Conservation (phyloP, 805 yeast species). For the Candida ulmi region DNA sequence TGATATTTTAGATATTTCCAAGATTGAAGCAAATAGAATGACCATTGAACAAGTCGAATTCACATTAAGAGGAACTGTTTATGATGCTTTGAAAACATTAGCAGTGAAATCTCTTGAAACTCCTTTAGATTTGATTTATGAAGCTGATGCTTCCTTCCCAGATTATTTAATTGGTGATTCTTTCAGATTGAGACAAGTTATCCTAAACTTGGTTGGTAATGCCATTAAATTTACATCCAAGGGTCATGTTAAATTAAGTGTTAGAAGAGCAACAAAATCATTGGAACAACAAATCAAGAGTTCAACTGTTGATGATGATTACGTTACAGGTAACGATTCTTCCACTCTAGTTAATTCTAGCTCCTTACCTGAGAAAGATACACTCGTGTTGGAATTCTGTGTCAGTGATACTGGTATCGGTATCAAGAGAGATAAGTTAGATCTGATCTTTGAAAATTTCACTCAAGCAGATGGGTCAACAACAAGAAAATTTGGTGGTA, state of each 20-base stretch:
- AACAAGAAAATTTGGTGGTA: slow-evolving; percentile 89
- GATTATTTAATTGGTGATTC: slow-evolving; percentile 86
- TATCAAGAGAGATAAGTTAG: slow-evolving; percentile 78
- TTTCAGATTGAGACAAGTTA: slow-evolving; percentile 81
- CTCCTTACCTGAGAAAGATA: slow-evolving; percentile 19
- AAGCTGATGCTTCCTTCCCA: slow-evolving; percentile 83
- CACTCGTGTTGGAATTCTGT: slow-evolving; percentile 68
- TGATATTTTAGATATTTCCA: slow-evolving; percentile 86
- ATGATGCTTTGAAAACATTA: slow-evolving; percentile 83
- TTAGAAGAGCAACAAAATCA: slow-evolving; percentile 43
- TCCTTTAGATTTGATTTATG: slow-evolving; percentile 71
- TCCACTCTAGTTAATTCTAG: background rate
- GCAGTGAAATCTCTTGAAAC: slow-evolving; percentile 89
- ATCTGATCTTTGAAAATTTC: slow-evolving; percentile 81
- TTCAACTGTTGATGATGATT: slow-evolving; percentile 25
- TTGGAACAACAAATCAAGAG: slow-evolving; percentile 16
- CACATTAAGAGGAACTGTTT: slow-evolving; percentile 79
- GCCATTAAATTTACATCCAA: slow-evolving; percentile 83
- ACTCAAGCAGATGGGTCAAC: slow-evolving; percentile 95
- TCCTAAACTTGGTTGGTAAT: slow-evolving; percentile 80
- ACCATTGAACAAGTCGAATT: slow-evolving; percentile 87
- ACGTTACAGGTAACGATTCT: slow-evolving; percentile 15
- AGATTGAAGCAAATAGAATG: slow-evolving; percentile 92
- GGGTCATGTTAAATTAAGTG: slow-evolving; percentile 77
- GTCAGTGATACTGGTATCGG: slow-evolving; percentile 92